These are phyloP conservation scores for Glutinoglossum americanum DNA, from an alignment of 495 filamentous ascomycete genomes.

Conservation along the genomic window DNA sequence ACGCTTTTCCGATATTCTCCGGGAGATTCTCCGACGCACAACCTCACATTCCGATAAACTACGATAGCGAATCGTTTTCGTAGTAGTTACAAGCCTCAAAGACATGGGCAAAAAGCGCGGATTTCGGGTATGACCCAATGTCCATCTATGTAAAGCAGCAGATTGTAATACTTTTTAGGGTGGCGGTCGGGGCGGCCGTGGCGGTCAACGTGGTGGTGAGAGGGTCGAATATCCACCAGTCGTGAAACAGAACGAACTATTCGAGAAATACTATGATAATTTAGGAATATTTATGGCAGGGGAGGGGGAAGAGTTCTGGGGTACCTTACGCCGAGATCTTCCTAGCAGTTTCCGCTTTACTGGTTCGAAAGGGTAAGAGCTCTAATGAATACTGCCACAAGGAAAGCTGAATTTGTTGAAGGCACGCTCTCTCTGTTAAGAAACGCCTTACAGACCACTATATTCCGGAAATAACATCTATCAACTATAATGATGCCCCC, in stretches of 20 bases:
- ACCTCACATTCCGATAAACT: neutral
- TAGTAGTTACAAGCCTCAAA: neutral
- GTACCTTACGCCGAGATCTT: constrained; percentile 51
- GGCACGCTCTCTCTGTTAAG: constrained; percentile 74
- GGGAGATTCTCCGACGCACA: neutral
- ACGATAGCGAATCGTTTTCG: too few relatives aligned
- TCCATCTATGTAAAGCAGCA: neutral
- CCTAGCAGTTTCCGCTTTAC: constrained; percentile 95
- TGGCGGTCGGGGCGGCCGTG: constrained; percentile 12
- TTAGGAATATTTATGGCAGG: constrained; percentile 47
- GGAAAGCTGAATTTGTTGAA: constrained; percentile 10
- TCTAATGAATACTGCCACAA: neutral
- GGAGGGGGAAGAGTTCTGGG: constrained; percentile 66
- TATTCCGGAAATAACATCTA: constrained; percentile 68
- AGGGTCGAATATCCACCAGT: constrained; percentile 33
- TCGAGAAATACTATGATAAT: constrained; percentile 66
- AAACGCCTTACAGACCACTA: constrained; percentile 67
- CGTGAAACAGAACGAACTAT: constrained; percentile 47
- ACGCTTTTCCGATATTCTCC: neutral
- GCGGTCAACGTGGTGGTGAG: constrained; percentile 14
- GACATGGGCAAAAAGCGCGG: neutral
- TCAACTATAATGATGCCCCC: constrained; percentile 50
- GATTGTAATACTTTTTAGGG: neutral
- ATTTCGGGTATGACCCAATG: neutral
- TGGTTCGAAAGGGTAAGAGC: constrained; percentile 54